Evolutionary conservation across 2,329 filamentous ascomycete species (phyloP).

Genomic region (Hymenotorrendiella dingleyae): DNA sequence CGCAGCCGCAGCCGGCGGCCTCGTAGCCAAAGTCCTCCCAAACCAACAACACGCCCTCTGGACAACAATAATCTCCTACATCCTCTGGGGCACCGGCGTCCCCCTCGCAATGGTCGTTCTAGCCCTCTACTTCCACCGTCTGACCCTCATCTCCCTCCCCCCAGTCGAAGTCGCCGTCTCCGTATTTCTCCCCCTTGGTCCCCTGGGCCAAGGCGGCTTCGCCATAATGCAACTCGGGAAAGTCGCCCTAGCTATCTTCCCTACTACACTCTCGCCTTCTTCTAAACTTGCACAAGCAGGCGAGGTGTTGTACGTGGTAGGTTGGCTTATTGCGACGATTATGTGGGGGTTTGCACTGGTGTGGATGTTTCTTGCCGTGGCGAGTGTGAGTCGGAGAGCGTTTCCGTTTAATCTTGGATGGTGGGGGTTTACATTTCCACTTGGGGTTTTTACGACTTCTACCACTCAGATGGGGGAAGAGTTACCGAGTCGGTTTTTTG

Average conservation of each 20-base stretch:
- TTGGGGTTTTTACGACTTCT: slow-evolving; percentile 49
- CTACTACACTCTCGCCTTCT: slow-evolving; percentile 30
- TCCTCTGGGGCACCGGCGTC: slow-evolving; percentile 62
- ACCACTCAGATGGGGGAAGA: slow-evolving; percentile 44
- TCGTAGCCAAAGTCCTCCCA: slow-evolving; percentile 55
- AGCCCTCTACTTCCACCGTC: slow-evolving; percentile 63
- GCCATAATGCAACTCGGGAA: slow-evolving; percentile 38
- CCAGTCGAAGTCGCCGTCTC: slow-evolving; percentile 62
- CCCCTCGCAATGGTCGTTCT: slow-evolving; percentile 57
- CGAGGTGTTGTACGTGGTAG: slow-evolving; percentile 51
- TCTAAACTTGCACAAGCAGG: slow-evolving; percentile 36
- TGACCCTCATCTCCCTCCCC: slow-evolving; percentile 61
- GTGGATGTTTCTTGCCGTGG: slow-evolving; percentile 49
- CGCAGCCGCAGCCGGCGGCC: slow-evolving; percentile 56
- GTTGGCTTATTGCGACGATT: slow-evolving; percentile 45
- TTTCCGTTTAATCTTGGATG: slow-evolving; percentile 59
- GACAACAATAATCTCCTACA: slow-evolving; percentile 59
- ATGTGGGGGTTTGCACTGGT: slow-evolving; percentile 52
- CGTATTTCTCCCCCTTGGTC: slow-evolving; percentile 61
- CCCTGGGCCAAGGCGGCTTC: slow-evolving; percentile 61
- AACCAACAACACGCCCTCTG: slow-evolving; percentile 49
- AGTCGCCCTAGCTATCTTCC: slow-evolving; percentile 39
- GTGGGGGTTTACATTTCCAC: slow-evolving; percentile 56
- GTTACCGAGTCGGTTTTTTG: slow-evolving; percentile 49
- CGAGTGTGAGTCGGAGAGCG: slow-evolving; percentile 38